Conservation (phyloP, 805 yeast species). For the Myxozyma melibiosi region DNA sequence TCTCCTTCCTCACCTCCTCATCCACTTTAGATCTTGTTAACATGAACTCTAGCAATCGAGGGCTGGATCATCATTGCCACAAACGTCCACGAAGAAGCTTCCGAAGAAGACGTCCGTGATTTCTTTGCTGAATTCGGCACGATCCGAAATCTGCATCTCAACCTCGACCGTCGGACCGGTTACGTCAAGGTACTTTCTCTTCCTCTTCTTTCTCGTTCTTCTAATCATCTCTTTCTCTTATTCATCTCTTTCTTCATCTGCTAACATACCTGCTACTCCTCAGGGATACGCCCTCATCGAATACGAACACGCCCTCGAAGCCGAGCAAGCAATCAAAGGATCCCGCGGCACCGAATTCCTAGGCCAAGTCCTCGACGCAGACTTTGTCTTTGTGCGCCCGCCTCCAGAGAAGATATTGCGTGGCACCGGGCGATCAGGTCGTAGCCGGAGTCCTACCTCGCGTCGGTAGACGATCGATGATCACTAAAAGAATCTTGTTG, state of each 20-base stretch:
- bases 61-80: slow-evolving; percentile 49
- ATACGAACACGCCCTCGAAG: slow-evolving; percentile 42
- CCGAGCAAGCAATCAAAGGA: slow-evolving; percentile 41
- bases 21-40: neutral
- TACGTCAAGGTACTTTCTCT: slow-evolving; percentile 43
- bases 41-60: slow-evolving; percentile 42
- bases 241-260: neutral
- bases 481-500: too few species aligned
- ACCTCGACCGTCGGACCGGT: slow-evolving; percentile 50
- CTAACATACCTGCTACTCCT: too few species aligned
- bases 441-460: slow-evolving; percentile 29
- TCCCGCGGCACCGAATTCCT: slow-evolving; percentile 42
- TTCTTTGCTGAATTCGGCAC: slow-evolving; percentile 48
- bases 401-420: slow-evolving; percentile 19
- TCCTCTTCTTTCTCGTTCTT: neutral
- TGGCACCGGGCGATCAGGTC: slow-evolving; percentile 27
- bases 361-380: slow-evolving; percentile 42
- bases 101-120: slow-evolving; percentile 50
- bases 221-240: slow-evolving; percentile 4
- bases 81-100: slow-evolving; percentile 50
- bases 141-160: slow-evolving; percentile 46
- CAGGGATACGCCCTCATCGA: slow-evolving; percentile 49
- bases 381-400: slow-evolving; percentile 47
- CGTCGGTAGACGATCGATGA: neutral
- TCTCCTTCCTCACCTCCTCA: neutral